Base-by-base conservation (phyloP, 2,329 filamentous ascomycete genomes). In the Chaetomium olivaceum region DNA sequence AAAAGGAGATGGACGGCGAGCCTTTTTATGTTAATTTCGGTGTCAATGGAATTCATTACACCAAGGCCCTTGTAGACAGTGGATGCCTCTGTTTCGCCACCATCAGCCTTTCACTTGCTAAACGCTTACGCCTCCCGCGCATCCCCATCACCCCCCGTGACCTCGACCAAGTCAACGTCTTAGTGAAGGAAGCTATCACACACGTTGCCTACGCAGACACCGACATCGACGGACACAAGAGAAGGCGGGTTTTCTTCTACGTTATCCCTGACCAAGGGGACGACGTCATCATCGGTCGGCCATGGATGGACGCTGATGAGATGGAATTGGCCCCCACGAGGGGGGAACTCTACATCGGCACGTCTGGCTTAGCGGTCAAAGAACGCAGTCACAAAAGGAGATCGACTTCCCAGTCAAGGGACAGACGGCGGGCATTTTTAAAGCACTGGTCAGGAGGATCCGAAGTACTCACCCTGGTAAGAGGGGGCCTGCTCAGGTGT, bases 1-100 rank as follows among this genome's bases (percentile, higher is more conserved):
- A 58, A 36, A 27, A 27, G 21, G 1, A 58, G 56, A 58, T 58
- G 23, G 58, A 61, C 27, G 19, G 48, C 4, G 3, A 23, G 9
- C 46, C 46, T 12, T 19, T 61, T 12, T 52, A 61, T n/a, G 21
- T 61, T 27, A 61, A 61, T 27, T 27, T 61, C 12, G 29, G 48
- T 3, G 54, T 61, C 21, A 61, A 61, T 54, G 21, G 58, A 54
- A 39, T 27, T 21, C 21, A 25, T n/a, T 61, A 52, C n/a, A 61
- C 31, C 21, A 52, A 54, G 27, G 58, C 58, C 21, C 2, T 61
- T 2, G 16, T 61, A 4, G 48, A 61, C 14, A 39, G n/a, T 43
- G 25, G 46, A 27, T 61, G 48, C 12, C 29, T 61, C 3, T 51
- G 27, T 25, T 36, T 23, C 27, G 23, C 6, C 9, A 61, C 46